Evolutionary conservation across 1,284 basidiomycete genomes (phyloP), one percentile per base, ranked within the genome.

Genomic region (Naganishia albida): DNA sequence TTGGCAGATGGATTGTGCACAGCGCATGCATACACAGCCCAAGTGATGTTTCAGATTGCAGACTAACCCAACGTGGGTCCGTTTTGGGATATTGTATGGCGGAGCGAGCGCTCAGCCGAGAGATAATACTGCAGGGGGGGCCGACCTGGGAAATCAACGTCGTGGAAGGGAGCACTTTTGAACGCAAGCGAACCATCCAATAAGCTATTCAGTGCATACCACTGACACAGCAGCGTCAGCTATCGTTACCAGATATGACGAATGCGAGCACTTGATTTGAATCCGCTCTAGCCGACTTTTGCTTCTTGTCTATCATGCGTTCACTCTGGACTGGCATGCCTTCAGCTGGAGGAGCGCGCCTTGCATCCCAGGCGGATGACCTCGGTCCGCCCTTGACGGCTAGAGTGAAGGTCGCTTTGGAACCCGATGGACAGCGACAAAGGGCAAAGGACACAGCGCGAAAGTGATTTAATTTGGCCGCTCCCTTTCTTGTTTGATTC

Each of bases 401-500:
- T 44, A 16, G 23, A 4, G 46, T 25, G 46, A 48, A 48, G 23
- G 46, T 7, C 46, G n/a, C 25, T 48, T 23, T 10, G n/a, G 28
- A 18, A 15, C 30, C 40, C 54, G 13, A n/a, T 7, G 39, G 15
- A n/a, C n/a, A 44, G 25, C 3, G 52, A 56, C 28, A 56, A 56
- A 56, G 54, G 54, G 54, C n/a, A 42, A 44, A 26, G 16, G 25
- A 28, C 34, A 39, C 39, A 42, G 53, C 54, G 28, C 23, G 28
- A 13, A 2, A 49, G n/a, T n/a, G n/a, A 26, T 39, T 3, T 7
- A 20, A 23, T 15, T 25, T 20, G 15, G 38, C 28, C 26, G 38
- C 57, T 50, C 26, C 57, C 57, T 46, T 60, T 20, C 43, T 34
- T 26, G 44, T 34, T 34, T 50, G 56, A 30, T 60, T 60, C 56